Base-by-base conservation (phyloP, 331 rosid genomes). In the Telfairia occidentalis region DNA sequence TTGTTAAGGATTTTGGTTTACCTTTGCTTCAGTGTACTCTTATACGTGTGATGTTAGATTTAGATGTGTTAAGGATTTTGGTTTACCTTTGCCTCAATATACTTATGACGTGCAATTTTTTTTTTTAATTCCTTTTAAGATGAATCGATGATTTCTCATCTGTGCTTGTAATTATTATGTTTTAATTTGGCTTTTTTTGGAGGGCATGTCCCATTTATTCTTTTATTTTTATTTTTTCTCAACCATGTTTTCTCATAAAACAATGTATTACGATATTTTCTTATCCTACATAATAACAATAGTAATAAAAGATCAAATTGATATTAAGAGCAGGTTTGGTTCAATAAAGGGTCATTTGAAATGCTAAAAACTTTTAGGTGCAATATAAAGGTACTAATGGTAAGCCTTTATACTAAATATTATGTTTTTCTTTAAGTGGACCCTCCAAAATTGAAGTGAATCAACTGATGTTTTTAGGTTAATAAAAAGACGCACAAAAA, bases 1-100 rank as follows among this genome's bases (percentile, higher is more conserved):
- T 65, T 38, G 49, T n/a, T n/a, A n/a, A n/a, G 52, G 34, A 65
- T 65, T 65, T 65, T 65, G 73, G 73, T 65, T 38, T 40, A 23
- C 53, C 21, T 12, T 66, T 23, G 19, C 53, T 46, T 40, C 52
- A 40, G 2, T 23, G 2, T 66, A 48, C 9, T 9, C n/a, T n/a
- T 66, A 21, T 67, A 42, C 43, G 7, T 40, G 40, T 11, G 29
- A 66, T 21, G 73, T 23, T 63, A 19, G 71, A 0, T 35, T 19
- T 40, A 23, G 10, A 35, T 38, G 37, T 38, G 49, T n/a, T n/a
- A n/a, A n/a, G 52, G 34, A 65, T 65, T 65, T 65, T 65, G 73
- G 73, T 65, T 38, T 40, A 23, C 53, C 21, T 12, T 66, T 23
- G 19, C 53, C 71, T 40, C 52, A 40, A 5, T 23, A 5, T 66